These are phyloP conservation scores for Podila epicladia DNA, from an alignment of 192 early-diverging fungal species.

Conservation along the genomic window DNA sequence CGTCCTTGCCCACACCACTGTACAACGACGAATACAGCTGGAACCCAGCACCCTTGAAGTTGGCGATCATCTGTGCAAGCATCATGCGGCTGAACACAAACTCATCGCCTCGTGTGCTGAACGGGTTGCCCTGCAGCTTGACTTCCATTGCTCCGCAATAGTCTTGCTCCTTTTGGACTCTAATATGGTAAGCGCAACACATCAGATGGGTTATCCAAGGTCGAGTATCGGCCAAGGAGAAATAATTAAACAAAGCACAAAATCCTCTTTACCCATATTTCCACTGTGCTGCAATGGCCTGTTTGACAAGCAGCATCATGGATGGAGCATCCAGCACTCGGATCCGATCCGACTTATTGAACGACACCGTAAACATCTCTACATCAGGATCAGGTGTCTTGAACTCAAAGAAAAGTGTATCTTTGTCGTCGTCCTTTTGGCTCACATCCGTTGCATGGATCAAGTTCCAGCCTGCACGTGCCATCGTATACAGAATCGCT, in stretches of 20 bases:
- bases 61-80: slow-evolving; percentile 27
- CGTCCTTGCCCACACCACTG: slow-evolving; percentile 2
- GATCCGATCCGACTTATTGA: slow-evolving; percentile 25
- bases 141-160: slow-evolving; percentile 10
- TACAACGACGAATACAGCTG: slow-evolving; percentile 24
- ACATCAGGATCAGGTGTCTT: background rate
- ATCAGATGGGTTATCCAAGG: too few species aligned
- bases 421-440: slow-evolving; percentile 20
- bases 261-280: slow-evolving; percentile 7
- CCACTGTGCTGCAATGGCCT: slow-evolving; percentile 21
- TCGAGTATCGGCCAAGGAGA: too few species aligned
- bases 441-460: slow-evolving; percentile 30
- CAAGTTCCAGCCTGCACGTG: slow-evolving; percentile 29
- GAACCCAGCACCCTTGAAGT: slow-evolving; percentile 8
- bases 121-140: slow-evolving; percentile 33
- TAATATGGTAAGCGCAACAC: background rate
- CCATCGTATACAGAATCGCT: slow-evolving; percentile 16
- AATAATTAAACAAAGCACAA: too few species aligned
- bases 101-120: slow-evolving; percentile 1
- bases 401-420: slow-evolving; percentile 28
- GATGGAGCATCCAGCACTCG: slow-evolving; percentile 22
- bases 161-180: slow-evolving; percentile 16
- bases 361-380: slow-evolving; percentile 30
- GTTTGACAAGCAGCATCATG: background rate
- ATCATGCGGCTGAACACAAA: slow-evolving; percentile 24